These are phyloP conservation scores for Diutina siamensis DNA, from an alignment of 1,139 yeast species.

Conservation along the genomic window DNA sequence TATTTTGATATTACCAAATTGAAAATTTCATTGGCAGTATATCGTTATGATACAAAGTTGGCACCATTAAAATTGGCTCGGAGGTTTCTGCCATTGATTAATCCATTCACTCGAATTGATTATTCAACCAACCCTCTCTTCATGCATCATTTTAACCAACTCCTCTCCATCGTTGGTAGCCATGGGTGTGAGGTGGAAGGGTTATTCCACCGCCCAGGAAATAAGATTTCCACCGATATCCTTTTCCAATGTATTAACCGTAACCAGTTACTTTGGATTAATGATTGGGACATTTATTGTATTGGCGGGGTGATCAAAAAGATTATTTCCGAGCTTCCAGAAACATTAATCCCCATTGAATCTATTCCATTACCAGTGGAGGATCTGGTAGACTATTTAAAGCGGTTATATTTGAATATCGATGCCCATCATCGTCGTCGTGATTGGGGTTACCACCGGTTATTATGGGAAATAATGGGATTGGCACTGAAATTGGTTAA, in stretches of 20 bases:
- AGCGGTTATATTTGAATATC: constrained; percentile 15
- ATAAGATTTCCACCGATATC: constrained; percentile 37
- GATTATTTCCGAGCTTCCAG: constrained; percentile 32
- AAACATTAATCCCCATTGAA: constrained; percentile 33
- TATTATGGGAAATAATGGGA: constrained; percentile 31
- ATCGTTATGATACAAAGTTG: constrained; percentile 30
- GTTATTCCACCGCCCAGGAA: constrained; percentile 49
- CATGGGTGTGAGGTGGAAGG: constrained; percentile 36
- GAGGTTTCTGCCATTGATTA: constrained; percentile 15
- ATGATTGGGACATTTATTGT: constrained; percentile 53
- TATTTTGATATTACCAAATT: constrained; percentile 63
- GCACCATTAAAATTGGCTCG: constrained; percentile 13
- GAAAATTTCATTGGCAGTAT: constrained; percentile 68
- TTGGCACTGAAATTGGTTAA: constrained; percentile 24
- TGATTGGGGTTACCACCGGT: constrained; percentile 10
- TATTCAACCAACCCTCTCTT: constrained; percentile 19
- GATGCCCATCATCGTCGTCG: constrained; percentile 12
- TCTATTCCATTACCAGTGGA: constrained; percentile 34
- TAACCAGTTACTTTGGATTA: constrained; percentile 44
- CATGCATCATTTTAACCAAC: constrained; percentile 35
- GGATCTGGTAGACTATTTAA: constrained; percentile 33
- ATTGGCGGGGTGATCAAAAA: constrained; percentile 43
- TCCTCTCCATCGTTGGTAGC: constrained; percentile 33
- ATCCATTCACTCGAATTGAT: constrained; percentile 14
- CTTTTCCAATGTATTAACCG: constrained; percentile 42